Evolutionary conservation across 1,139 yeast species (phyloP), one percentile per base, ranked within the genome.

Genomic region (Meyerozyma elateridarum): DNA sequence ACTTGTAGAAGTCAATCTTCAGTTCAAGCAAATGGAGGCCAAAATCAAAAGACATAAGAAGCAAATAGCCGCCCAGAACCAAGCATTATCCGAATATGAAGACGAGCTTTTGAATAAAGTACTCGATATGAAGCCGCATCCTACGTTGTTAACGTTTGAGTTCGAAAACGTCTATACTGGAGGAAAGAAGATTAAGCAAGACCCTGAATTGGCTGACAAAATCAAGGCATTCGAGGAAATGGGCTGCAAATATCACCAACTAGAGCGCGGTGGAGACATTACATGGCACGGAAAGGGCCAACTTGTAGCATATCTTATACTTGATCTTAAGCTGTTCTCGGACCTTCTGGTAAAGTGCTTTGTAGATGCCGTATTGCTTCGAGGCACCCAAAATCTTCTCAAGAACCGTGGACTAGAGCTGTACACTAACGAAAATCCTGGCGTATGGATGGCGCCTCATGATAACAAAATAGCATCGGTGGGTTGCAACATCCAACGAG

Each of bases 241-340:
- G 29, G 72, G 70, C 8, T 59, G 70, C 37, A 44, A 50, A 21
- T 85, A 77, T 49, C 73, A 79, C 17, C 94, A 85, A 48, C 73
- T 93, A 0, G 79, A 78, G 38, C 67, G 99, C 39, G 99, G 99
- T n/a, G 99, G 99, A 0, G 95, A 91, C 52, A 78, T 91, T 1
- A 91, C 98, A 0, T 93, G 87, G 70, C 99, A 93, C 59, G 97
- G 97, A 0, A 81, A 89, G 2, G 98, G 98, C 0, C 99, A 93
- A 56, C 56, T 88, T 28, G 96, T 89, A 4, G 79, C 87, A 3
- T 93, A 89, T 50, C 79, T 93, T 12, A 70, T 93, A 3, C 39
- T 93, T 28, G 96, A 91, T 52, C 63, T 91, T 34, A 69, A 72
- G 40, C 68, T 73, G 28, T 83, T 84, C 46, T 48, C 58, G 24